Conservation (phyloP, 1,139 yeast genomes). For the Sugiyamaella sp. region DNA sequence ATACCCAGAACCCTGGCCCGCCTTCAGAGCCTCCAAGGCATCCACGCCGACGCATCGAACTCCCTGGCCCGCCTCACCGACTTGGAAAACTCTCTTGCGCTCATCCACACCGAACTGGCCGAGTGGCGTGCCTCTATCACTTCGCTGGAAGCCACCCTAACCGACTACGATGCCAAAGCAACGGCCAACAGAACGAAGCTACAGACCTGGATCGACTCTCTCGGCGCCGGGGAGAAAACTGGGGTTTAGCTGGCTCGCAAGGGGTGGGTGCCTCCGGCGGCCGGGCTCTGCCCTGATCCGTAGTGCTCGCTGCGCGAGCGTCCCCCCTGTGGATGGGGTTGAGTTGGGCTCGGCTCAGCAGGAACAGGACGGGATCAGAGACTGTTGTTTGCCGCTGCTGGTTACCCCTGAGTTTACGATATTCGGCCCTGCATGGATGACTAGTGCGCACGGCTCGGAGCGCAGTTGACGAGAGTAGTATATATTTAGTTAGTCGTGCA, state of each 20-base stretch:
- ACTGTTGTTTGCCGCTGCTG: too few species aligned
- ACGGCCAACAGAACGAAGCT: conserved; percentile 28
- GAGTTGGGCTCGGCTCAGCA: neutral
- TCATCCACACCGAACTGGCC: conserved; percentile 46
- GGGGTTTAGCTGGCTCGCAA: too few species aligned
- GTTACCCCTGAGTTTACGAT: conserved; percentile 1
- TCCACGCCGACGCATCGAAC: conserved; percentile 56
- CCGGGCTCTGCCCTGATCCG: conserved; percentile 11
- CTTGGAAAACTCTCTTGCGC: conserved; percentile 46
- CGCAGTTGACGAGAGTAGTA: neutral
- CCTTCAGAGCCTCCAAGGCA: conserved; percentile 49
- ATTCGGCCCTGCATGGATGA: conserved; percentile 5
- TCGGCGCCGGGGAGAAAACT: too few species aligned
- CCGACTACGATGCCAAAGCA: conserved; percentile 36
- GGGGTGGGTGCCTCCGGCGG: conserved; percentile 4
- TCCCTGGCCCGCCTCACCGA: conserved; percentile 56
- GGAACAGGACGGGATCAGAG: neutral
- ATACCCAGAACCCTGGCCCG: conserved; percentile 51
- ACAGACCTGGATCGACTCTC: conserved; percentile 24
- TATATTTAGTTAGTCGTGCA: neutral
- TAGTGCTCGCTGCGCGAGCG: too few species aligned
- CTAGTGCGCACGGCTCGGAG: conserved; percentile 6
- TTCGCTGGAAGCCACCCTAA: conserved; percentile 46
- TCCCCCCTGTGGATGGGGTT: too few species aligned
- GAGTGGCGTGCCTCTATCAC: conserved; percentile 49